Percentiles rank a stretch among this genome's conserved stretches.
Evolutionary conservation across 139 green algal species (phyloP).

Genomic region (Picochlorum sp.): DNA sequence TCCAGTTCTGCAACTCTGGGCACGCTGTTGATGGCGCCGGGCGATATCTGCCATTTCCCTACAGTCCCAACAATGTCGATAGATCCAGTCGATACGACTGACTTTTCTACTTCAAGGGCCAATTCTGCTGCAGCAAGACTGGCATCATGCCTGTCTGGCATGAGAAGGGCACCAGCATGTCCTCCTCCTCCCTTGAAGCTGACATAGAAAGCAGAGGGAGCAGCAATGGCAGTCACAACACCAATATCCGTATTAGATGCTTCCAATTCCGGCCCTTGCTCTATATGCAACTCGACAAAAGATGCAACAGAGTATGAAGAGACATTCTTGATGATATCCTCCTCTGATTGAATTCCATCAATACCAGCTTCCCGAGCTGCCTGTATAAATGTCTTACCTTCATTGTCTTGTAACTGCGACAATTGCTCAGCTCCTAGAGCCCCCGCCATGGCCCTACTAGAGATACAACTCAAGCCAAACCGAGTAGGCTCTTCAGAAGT

Average conservation of each 20-base stretch:
- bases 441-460: slow-evolving; percentile 69
- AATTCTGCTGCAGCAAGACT: slow-evolving; percentile 83
- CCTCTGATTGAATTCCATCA: slow-evolving; percentile 7
- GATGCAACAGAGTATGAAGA: slow-evolving; percentile 22
- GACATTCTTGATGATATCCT: not conserved
- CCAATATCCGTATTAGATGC: slow-evolving; percentile 63
- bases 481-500: slow-evolving; percentile 91
- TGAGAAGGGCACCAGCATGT: slow-evolving; percentile 37
- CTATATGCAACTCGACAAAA: slow-evolving; percentile 98
- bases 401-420: slow-evolving; percentile 50
- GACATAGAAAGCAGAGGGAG: slow-evolving; percentile 71
- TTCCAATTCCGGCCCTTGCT: slow-evolving; percentile 87
- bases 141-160: slow-evolving; percentile 62
- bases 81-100: slow-evolving; percentile 18
- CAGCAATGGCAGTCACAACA: slow-evolving; percentile 89
- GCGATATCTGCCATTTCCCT: slow-evolving; percentile 59
- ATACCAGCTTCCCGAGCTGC: slow-evolving; percentile 46
- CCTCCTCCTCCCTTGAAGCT: slow-evolving; percentile 42
- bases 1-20: slow-evolving; percentile 49
- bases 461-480: slow-evolving; percentile 82
- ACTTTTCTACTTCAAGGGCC: slow-evolving; percentile 60
- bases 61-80: slow-evolving; percentile 81
- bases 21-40: slow-evolving; percentile 87
- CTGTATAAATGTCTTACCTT: slow-evolving; percentile 70
- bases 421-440: slow-evolving; percentile 37